A percentile compares a stretch with the other conserved stretches of the same genome.
phyloP scores from a whole-genome alignment of 2,329 filamentous ascomycete species.

The Sclerotiophoma versabilis region DNA sequence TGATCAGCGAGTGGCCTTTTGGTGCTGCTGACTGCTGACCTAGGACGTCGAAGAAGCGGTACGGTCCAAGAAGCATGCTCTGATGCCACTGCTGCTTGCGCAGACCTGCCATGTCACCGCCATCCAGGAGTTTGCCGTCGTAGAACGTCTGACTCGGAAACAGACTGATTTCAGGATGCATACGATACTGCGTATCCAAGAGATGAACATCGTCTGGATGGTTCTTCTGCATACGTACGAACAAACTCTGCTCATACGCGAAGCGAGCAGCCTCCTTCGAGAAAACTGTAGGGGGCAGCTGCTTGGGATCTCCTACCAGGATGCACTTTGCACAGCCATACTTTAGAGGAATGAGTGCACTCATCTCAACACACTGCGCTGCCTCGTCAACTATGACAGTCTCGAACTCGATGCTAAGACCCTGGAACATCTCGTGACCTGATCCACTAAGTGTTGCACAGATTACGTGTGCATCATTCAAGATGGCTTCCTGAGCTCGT shows the following conservation, averaged over 20 bases:
- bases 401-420: conserved; percentile 93
- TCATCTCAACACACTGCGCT: conserved; percentile 96
- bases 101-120: conserved; percentile 78
- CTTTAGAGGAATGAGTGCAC: conserved; percentile 93
- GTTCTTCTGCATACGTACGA: conserved; percentile 97
- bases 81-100: conserved; percentile 85
- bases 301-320: conserved; percentile 96
- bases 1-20: conserved; percentile 88
- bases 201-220: conserved; percentile 88
- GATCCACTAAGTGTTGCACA: conserved; percentile 95
- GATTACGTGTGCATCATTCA: conserved; percentile 89
- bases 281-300: conserved; percentile 92
- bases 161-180: conserved; percentile 94
- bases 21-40: conserved; percentile 84
- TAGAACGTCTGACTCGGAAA: conserved; percentile 95
- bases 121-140: conserved; percentile 84
- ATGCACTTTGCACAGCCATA: conserved; percentile 98
- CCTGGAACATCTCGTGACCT: conserved; percentile 97
- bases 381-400: conserved; percentile 98
- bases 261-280: conserved; percentile 91
- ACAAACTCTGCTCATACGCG: conserved; percentile 96
- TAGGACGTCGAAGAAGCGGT: conserved; percentile 95
- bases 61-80: conserved; percentile 82
- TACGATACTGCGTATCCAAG: conserved; percentile 97
- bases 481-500: conserved; percentile 85